phyloP scores from a whole-genome alignment of 345 rosid genomes.

The Hypericum androsaemum region DNA sequence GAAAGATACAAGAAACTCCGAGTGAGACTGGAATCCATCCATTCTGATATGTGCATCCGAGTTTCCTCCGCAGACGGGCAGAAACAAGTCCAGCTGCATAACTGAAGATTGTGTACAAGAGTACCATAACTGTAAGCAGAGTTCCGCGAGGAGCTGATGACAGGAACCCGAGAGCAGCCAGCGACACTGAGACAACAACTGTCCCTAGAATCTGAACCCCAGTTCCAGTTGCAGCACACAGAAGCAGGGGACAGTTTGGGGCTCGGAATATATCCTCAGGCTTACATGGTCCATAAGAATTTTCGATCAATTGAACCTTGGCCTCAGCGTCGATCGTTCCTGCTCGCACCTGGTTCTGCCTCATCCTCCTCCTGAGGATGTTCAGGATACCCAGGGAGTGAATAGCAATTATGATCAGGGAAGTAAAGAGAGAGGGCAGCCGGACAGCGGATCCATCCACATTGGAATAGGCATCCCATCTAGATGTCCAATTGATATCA shows the following conservation, averaged over 20 bases:
- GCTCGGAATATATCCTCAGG: conserved; percentile 68
- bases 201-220: conserved; percentile 73
- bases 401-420: conserved; percentile 77
- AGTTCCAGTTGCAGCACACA: conserved; percentile 60
- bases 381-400: conserved; percentile 76
- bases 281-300: conserved; percentile 68
- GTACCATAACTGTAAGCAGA: conserved; percentile 59
- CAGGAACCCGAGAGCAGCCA: conserved; percentile 75
- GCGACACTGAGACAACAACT: conserved; percentile 54
- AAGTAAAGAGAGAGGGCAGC: conserved; percentile 71
- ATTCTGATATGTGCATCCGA: conserved; percentile 40
- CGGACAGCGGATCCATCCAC: conserved; percentile 84
- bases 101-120: conserved; percentile 62
- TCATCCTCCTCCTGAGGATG: conserved; percentile 74
- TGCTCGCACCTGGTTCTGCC: conserved; percentile 71
- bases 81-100: conserved; percentile 61
- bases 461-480: conserved; percentile 78
- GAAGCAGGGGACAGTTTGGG: conserved; percentile 40
- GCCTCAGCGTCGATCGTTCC: conserved; percentile 89
- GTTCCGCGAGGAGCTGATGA: conserved; percentile 73
- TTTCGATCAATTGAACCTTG: conserved; percentile 90
- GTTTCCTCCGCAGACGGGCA: conserved; percentile 57
- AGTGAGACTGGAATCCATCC: conserved; percentile 63
- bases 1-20: conserved; percentile 67
- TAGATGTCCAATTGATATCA: conserved; percentile 83